Evolutionary conservation across 805 yeast genomes (phyloP).

Genomic region (Millerozyma acaciae): DNA sequence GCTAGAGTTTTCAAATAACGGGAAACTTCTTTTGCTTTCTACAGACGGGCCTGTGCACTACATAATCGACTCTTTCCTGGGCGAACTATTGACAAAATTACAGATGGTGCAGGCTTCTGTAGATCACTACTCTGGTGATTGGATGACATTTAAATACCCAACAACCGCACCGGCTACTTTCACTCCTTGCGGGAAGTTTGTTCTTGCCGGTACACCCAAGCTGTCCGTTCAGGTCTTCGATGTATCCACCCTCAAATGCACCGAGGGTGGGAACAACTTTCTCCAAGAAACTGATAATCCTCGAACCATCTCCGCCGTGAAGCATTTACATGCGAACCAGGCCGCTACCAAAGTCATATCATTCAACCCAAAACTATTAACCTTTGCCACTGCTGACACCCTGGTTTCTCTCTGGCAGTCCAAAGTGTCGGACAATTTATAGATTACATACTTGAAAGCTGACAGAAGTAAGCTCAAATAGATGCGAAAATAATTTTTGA

Average conservation of each 20-base stretch:
- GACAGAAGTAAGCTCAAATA: constrained; percentile 1
- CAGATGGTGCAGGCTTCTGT: constrained; percentile 5
- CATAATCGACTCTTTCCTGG: constrained; percentile 67
- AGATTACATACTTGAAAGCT: no score
- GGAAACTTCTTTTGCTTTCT: constrained; percentile 57
- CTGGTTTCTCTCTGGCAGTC: constrained; percentile 39
- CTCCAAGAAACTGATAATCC: constrained; percentile 18
- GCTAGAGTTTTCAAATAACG: constrained; percentile 76
- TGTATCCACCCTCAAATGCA: constrained; percentile 19
- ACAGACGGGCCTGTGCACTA: constrained; percentile 53
- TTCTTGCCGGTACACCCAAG: constrained; percentile 27
- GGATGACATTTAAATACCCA: constrained; percentile 30
- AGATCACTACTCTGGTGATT: constrained; percentile 8
- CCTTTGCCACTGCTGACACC: constrained; percentile 62
- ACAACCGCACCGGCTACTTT: constrained; percentile 31
- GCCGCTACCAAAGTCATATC: constrained; percentile 47
- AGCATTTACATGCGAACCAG: constrained; percentile 17
- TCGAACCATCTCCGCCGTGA: constrained; percentile 18
- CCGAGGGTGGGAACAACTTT: constrained; percentile 18
- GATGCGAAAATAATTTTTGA: constrained; percentile 2
- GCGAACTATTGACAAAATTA: constrained; percentile 39
- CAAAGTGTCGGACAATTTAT: background rate
- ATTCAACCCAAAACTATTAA: constrained; percentile 59
- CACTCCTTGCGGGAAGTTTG: constrained; percentile 39
- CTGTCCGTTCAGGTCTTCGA: constrained; percentile 28